Evolutionary conservation across 2,329 filamentous ascomycete genomes (phyloP), one percentile per base, ranked within the genome.

Genomic region (Neurospora sp.): DNA sequence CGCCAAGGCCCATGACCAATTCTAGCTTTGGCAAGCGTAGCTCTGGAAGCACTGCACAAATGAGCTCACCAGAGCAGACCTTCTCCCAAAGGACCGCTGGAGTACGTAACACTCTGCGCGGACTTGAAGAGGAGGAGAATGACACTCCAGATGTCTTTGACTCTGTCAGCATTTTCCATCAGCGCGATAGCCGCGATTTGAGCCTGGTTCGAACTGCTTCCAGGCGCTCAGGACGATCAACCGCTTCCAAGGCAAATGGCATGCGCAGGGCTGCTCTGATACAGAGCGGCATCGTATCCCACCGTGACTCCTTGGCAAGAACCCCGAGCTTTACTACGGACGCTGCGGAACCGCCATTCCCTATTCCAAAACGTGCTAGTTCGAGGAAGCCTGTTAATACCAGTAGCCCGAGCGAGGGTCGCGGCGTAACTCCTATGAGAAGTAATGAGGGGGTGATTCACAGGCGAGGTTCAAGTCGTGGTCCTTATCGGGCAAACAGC

Each of bases 311-410:
- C 71, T 86, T 88, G 42, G 84, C 90, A 10, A 82, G 87, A 71
- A 93, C 89, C 76, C 89, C 90, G 67, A 93, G 85, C 78, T 80
- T 88, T 68, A 84, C 83, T 68, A 84, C 83, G 67, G 93, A 89
- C 71, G 72, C 82, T 69, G 81, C 79, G 38, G 84, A 88, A 68
- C 94, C 96, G 38, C 96, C 96, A 0, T 97, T 97, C 82, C 94
- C 96, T 0, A 97, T 99, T 7, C 96, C 96, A 0, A 90, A 90
- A 3, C 86, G 96, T 70, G 92, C 93, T 38, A 98, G 95, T 80
- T 99, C 94, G 6, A 89, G 93, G 71, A 90, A 91, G 76, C 86
- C 90, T 28, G 80, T 89, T 71, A 90, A 86, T 74, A 83, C 86
- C 68, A 93, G 91, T 77, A 83, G 84, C 2, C 84, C 85, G 0